phyloP scores from a whole-genome alignment of 2,329 filamentous ascomycete species.

The Lecanosticta acicola region DNA sequence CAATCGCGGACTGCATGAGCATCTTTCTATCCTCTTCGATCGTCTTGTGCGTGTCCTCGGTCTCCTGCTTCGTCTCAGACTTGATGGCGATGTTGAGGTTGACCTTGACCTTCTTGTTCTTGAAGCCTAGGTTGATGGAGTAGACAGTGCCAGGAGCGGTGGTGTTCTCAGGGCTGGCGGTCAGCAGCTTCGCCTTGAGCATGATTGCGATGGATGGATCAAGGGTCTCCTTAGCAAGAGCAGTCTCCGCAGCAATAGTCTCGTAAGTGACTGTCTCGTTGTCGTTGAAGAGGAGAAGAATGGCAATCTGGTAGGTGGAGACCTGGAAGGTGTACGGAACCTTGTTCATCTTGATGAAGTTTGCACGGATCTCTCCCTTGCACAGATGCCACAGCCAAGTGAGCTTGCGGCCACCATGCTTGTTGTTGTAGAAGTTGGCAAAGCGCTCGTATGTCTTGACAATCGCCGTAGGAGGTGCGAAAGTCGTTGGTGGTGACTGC shows the following conservation, averaged over 20 bases:
- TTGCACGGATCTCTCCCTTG: slow-evolving; percentile 93
- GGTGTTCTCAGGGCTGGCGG: slow-evolving; percentile 62
- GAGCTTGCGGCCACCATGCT: slow-evolving; percentile 92
- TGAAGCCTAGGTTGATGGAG: slow-evolving; percentile 87
- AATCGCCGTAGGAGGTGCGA: slow-evolving; percentile 80
- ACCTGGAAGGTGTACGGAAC: slow-evolving; percentile 95
- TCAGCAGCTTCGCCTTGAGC: slow-evolving; percentile 86
- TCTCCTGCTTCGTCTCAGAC: slow-evolving; percentile 92
- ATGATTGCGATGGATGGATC: slow-evolving; percentile 83
- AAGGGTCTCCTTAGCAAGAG: slow-evolving; percentile 72
- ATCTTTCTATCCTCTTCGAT: slow-evolving; percentile 98
- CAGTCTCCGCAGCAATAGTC: slow-evolving; percentile 76
- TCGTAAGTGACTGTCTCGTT: slow-evolving; percentile 78
- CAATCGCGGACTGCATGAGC: slow-evolving; percentile 96
- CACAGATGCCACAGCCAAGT: slow-evolving; percentile 98
- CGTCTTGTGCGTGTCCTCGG: slow-evolving; percentile 96
- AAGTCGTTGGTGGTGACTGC: slow-evolving; percentile 77
- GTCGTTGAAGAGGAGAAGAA: slow-evolving; percentile 91
- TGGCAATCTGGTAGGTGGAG: slow-evolving; percentile 96
- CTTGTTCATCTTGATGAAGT: slow-evolving; percentile 82
- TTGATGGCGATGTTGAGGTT: slow-evolving; percentile 94
- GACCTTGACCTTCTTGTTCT: slow-evolving; percentile 96
- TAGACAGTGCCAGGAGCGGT: slow-evolving; percentile 73
- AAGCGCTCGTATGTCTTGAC: slow-evolving; percentile 85
- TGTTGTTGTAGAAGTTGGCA: slow-evolving; percentile 84